Evolutionary conservation across 148 eudicot genomes (phyloP).

Genomic region (Euryodendron excelsum): DNA sequence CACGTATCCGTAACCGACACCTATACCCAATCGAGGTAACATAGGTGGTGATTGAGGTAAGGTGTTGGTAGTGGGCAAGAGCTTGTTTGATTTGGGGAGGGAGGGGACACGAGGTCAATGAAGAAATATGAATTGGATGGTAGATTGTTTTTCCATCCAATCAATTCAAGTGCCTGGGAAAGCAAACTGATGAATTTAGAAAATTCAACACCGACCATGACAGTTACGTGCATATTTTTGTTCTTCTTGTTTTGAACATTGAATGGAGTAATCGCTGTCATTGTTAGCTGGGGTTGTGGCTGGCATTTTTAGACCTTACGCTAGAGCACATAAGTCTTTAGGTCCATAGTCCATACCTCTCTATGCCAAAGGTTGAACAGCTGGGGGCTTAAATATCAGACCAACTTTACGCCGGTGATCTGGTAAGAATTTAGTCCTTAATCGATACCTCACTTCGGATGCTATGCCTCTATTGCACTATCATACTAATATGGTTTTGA

Average conservation of each 20-base stretch:
- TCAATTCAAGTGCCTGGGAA: neutral
- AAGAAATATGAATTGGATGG: neutral
- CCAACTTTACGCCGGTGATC: neutral
- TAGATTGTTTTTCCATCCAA: neutral
- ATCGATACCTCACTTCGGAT: neutral
- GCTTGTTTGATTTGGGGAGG: neutral
- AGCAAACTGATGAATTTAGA: conserved; percentile 5
- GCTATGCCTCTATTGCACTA: neutral
- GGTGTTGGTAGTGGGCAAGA: neutral
- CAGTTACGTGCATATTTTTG: neutral
- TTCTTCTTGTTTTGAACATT: neutral
- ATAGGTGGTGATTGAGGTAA: neutral
- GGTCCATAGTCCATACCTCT: too few relatives aligned
- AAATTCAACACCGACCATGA: neutral
- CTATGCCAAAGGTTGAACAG: neutral
- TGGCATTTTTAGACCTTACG: neutral
- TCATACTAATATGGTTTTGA: neutral
- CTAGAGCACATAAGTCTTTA: neutral
- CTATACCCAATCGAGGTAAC: too few relatives aligned
- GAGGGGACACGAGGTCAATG: too few relatives aligned
- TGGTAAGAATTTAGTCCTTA: neutral
- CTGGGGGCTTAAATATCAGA: neutral
- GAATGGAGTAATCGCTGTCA: neutral
- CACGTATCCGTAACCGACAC: too few relatives aligned
- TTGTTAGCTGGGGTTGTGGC: neutral